phyloP scores from a whole-genome alignment of 2,329 filamentous ascomycete genomes.

The Epichloe coenophiala region DNA sequence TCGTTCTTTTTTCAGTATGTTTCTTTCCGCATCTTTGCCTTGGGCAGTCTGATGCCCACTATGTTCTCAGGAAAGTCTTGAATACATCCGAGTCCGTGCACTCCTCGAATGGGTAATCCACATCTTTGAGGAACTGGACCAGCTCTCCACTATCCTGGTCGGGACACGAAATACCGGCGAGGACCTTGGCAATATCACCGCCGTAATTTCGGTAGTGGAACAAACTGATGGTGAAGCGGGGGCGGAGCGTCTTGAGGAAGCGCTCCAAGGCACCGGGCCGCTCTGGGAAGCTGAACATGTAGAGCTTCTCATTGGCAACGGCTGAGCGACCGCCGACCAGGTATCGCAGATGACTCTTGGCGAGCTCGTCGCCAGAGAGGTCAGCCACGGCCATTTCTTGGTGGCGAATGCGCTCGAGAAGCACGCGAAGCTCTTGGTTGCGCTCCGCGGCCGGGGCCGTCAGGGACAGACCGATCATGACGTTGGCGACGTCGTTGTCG shows the following conservation, averaged over 20 bases:
- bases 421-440: slow-evolving; percentile 53
- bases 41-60: not conserved
- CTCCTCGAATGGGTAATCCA: slow-evolving; percentile 54
- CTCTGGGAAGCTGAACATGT: slow-evolving; percentile 96
- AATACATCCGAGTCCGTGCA: slow-evolving; percentile 42
- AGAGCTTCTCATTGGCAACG: slow-evolving; percentile 70
- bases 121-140: slow-evolving; percentile 42
- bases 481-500: slow-evolving; percentile 56
- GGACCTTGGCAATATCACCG: slow-evolving; percentile 82
- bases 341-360: slow-evolving; percentile 87
- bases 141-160: slow-evolving; percentile 55
- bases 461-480: slow-evolving; percentile 79
- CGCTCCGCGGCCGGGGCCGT: slow-evolving; percentile 56
- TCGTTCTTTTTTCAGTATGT: not conserved
- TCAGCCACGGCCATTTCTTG: slow-evolving; percentile 66
- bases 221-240: slow-evolving; percentile 88
- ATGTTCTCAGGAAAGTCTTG: slow-evolving; percentile 39
- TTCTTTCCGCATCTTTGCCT: not conserved
- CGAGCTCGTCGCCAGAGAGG: slow-evolving; percentile 79
- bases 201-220: slow-evolving; percentile 98
- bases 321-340: slow-evolving; percentile 74
- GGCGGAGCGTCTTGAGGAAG: slow-evolving; percentile 73
- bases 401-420: slow-evolving; percentile 54
- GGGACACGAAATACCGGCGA: slow-evolving; percentile 85
- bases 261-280: slow-evolving; percentile 82